Conservation (phyloP, 164 flowering plant genomes). For the Magnolia officinalis region DNA sequence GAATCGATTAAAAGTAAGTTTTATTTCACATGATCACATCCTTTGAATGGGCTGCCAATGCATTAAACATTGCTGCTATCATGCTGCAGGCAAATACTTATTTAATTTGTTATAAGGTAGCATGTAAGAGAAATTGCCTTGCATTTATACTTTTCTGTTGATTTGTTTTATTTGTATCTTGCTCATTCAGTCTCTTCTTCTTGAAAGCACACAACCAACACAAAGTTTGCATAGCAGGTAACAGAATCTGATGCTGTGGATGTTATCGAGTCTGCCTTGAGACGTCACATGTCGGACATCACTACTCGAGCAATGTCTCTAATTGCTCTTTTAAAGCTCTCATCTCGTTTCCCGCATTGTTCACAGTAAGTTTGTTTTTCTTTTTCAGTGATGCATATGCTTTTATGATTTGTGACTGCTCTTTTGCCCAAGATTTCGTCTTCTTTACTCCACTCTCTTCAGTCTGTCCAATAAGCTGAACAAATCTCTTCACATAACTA, state of each 20-base stretch:
- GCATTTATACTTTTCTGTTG: background rate
- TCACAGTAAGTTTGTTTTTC: conserved; percentile 56
- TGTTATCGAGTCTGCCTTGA: conserved; percentile 64
- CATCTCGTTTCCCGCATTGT: conserved; percentile 88
- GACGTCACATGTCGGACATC: conserved; percentile 61
- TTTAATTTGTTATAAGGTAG: background rate
- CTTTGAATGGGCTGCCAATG: too few species aligned
- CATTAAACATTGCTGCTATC: too few species aligned
- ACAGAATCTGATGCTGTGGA: conserved; percentile 94
- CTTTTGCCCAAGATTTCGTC: background rate
- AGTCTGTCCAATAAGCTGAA: background rate
- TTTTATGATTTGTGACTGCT: background rate
- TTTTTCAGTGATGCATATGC: background rate
- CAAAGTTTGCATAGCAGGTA: conserved; percentile 52
- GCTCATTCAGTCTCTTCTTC: background rate
- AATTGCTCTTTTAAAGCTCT: conserved; percentile 87
- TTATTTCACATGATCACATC: too few species aligned
- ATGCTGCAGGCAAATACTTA: too few species aligned
- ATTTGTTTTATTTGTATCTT: background rate
- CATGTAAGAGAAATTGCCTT: background rate
- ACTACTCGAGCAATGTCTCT: conserved; percentile 83
- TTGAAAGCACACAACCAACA: conserved; percentile 6
- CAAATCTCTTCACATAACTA: background rate
- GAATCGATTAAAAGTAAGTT: too few species aligned
- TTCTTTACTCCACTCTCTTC: background rate